Evolutionary conservation across 2,329 filamentous ascomycete species (phyloP), one percentile per base, ranked within the genome.

Genomic region (Aspergillus costaricaensis): DNA sequence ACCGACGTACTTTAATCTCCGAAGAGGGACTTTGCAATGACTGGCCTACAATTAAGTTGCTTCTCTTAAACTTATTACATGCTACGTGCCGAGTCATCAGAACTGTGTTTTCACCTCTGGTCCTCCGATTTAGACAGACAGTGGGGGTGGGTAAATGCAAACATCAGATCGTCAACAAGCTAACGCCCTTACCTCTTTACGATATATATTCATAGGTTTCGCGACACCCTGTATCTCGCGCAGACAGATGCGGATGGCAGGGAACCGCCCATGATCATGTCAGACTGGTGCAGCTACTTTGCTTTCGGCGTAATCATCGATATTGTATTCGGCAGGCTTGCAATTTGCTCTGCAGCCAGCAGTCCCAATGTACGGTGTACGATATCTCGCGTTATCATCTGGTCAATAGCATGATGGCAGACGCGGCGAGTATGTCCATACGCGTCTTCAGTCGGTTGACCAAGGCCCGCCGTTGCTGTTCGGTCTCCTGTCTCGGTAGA

Each of bases 201-300:
- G 7, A 27, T 27, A 3, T 2, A 8, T 27, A 2, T 27, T 27
- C 25, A 27, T 9, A 55, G 36, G 30, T 55, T 55, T 25, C 30
- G 39, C 27, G n/a, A 47, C 15, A 8, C 39, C 21, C 53, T 55
- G 2, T 55, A 55, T 9, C 39, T 23, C 15, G 15, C 17, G 1
- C 23, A 30, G 9, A 1, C 39, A 5, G 25, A 19, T n/a, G 21
- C 9, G 7, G 3, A 19, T 39, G 30, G 32, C n/a, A 38, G 52
- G 39, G 23, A 7, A n/a, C n/a, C 23, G 23, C 53, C 53, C 0
- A 55, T 55, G 53, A 17, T 47, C 12, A 17, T 55, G 53, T 47
- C 39, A 25, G 53, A 55, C 4, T 55, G 39, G 41, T 55, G 53
- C 53, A 36, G 53, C 39, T 55, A 38, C 21, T 55, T 55, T 12